A percentile compares a stretch with the other conserved stretches of the same genome.
Conservation (phyloP, 129 eudicot genomes). For the Helianthus tuberosus region DNA sequence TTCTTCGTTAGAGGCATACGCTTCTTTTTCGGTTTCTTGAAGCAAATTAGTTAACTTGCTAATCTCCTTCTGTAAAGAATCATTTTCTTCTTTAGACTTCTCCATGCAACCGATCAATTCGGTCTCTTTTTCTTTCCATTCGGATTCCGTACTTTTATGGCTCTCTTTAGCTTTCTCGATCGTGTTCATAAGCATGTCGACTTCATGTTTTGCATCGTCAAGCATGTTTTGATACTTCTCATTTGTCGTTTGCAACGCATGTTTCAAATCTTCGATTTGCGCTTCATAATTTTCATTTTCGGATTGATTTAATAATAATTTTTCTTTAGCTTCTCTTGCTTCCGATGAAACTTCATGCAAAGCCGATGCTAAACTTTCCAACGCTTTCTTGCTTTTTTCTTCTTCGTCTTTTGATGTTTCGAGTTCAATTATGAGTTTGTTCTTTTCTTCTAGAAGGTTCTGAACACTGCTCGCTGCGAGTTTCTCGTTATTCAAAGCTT, state of each 20-base stretch:
- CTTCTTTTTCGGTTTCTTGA: conserved; percentile 69
- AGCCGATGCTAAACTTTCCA: conserved; percentile 97
- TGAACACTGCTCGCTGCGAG: conserved; percentile 87
- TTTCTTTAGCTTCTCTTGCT: conserved; percentile 89
- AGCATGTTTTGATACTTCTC: conserved; percentile 83
- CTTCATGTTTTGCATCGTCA: conserved; percentile 78
- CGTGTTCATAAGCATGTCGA: conserved; percentile 55
- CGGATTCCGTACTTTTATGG: conserved; percentile 50
- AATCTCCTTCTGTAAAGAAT: conserved; percentile 55
- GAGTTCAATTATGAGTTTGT: conserved; percentile 68
- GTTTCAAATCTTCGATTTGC: conserved; percentile 81
- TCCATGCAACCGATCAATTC: conserved; percentile 47
- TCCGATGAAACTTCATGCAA: conserved; percentile 92
- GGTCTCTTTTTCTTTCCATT: conserved; percentile 80
- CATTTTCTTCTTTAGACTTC: conserved; percentile 54
- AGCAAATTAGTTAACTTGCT: conserved; percentile 50
- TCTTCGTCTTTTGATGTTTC: conserved; percentile 75
- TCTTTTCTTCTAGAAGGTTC: conserved; percentile 79
- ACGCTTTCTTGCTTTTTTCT: conserved; percentile 91
- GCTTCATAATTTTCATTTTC: conserved; percentile 66
- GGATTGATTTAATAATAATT: conserved; percentile 56
- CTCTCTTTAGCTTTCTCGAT: conserved; percentile 62
- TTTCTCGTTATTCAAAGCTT: conserved; percentile 76
- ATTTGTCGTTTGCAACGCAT: conserved; percentile 63
- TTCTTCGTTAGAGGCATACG: conserved; percentile 56